A percentile compares a stretch with the other conserved stretches of the same genome.
These are phyloP conservation scores for Sparassis latifolia DNA, from an alignment of 1,284 basidiomycete species.

Conservation along the genomic window DNA sequence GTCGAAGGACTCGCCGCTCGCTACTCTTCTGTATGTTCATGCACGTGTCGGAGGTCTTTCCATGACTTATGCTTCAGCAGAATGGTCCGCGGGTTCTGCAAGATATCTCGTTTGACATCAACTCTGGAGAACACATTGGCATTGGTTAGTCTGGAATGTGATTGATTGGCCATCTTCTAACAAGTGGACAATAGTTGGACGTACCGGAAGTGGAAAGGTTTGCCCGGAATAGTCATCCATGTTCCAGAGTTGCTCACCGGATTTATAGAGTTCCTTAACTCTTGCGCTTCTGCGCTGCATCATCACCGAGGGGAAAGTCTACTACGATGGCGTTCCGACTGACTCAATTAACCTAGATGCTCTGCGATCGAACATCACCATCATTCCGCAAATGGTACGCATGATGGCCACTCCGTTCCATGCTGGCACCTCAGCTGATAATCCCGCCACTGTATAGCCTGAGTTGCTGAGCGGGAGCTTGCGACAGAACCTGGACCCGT, in stretches of 20 bases:
- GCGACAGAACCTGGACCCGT: constrained; percentile 37
- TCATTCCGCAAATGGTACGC: constrained; percentile 36
- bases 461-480: constrained; percentile 30
- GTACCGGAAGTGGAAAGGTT: constrained; percentile 73
- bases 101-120: constrained; percentile 40
- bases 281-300: constrained; percentile 40
- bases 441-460: constrained; percentile 24
- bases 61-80: constrained; percentile 9
- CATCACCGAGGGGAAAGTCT: constrained; percentile 39
- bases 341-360: constrained; percentile 55
- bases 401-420: too few species aligned
- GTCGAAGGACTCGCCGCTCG: constrained; percentile 51
- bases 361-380: constrained; percentile 40
- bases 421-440: too few species aligned
- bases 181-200: constrained; percentile 35
- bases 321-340: constrained; percentile 28
- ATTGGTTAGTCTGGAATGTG: constrained; percentile 46
- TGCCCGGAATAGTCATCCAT: too few species aligned
- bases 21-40: constrained; percentile 33
- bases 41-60: neutral
- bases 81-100: constrained; percentile 40
- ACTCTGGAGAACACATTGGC: constrained; percentile 46
- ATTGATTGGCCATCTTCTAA: constrained; percentile 10
- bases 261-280: constrained; percentile 34
- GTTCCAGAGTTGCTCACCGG: too few species aligned